Conservation (phyloP, 2,329 filamentous ascomycete genomes). For the Amylocarpus encephaloides region DNA sequence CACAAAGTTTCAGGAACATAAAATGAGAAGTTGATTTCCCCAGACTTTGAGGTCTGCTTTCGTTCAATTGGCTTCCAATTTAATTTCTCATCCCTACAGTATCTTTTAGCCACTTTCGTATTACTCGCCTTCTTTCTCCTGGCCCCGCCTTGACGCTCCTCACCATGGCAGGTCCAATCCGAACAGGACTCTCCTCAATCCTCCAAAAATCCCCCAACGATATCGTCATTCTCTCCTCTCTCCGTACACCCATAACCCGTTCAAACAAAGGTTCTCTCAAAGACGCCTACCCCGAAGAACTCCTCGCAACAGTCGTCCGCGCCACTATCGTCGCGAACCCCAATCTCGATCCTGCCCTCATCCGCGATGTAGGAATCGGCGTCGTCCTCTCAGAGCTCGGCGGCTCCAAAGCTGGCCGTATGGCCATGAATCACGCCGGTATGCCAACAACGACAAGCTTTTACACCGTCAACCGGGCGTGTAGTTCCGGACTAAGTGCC, state of each 20-base stretch:
- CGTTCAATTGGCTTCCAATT: not conserved
- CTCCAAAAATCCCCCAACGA: slow-evolving; percentile 75
- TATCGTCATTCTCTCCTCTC: slow-evolving; percentile 81
- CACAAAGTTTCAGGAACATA: too few relatives aligned
- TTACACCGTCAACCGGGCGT: slow-evolving; percentile 85
- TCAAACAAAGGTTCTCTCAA: slow-evolving; percentile 78
- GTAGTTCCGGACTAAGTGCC: slow-evolving; percentile 69
- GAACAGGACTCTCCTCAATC: slow-evolving; percentile 66
- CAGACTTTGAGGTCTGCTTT: not conserved
- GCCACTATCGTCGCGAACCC: slow-evolving; percentile 69
- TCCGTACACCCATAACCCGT: slow-evolving; percentile 80
- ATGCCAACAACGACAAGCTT: slow-evolving; percentile 67
- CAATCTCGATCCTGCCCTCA: slow-evolving; percentile 59
- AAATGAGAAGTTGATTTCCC: too few relatives aligned
- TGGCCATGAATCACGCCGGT: slow-evolving; percentile 82
- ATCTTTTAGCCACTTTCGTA: not conserved
- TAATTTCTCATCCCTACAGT: not conserved
- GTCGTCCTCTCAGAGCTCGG: slow-evolving; percentile 88
- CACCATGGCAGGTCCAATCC: slow-evolving; percentile 35
- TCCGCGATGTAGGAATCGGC: slow-evolving; percentile 80
- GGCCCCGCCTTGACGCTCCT: not conserved
- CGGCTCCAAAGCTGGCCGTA: slow-evolving; percentile 82
- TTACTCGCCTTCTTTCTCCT: too few relatives aligned
- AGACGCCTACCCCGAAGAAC: slow-evolving; percentile 85
- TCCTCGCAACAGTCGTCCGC: slow-evolving; percentile 61